A percentile compares a stretch with the other conserved stretches of the same genome.
phyloP scores from a whole-genome alignment of 495 filamentous ascomycete genomes.

The Penicillium canariense region DNA sequence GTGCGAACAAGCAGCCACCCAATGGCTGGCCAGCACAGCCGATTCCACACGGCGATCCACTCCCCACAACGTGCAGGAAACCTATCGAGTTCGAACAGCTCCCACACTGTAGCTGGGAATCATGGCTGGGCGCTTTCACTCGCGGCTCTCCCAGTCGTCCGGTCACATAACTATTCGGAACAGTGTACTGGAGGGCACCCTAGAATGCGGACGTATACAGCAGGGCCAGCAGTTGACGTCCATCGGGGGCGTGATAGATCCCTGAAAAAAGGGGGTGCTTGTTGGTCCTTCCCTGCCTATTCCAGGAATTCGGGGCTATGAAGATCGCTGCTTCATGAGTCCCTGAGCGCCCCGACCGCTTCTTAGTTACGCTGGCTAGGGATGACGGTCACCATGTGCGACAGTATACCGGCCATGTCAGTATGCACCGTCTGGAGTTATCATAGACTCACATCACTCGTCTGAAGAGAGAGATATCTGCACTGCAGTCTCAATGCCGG shows the following conservation, averaged over 20 bases:
- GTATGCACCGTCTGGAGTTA: not conserved
- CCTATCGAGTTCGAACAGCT: constrained; percentile 11
- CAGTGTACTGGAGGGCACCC: too few species aligned
- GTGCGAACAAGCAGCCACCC: constrained; percentile 11
- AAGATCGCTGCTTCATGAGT: constrained; percentile 12
- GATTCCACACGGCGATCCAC: constrained; percentile 24
- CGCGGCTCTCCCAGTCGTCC: not conserved
- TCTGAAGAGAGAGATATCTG: not conserved
- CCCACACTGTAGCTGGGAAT: constrained; percentile 9
- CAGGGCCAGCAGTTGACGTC: too few species aligned
- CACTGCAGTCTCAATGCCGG: not conserved
- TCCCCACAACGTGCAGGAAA: constrained; percentile 30
- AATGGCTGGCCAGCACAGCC: constrained; percentile 19
- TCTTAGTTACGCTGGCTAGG: constrained; percentile 8
- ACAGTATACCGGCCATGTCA: not conserved
- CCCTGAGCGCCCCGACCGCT: constrained; percentile 4
- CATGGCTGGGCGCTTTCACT: constrained; percentile 4
- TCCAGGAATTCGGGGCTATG: constrained; percentile 11
- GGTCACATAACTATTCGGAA: too few species aligned
- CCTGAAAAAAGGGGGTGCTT: constrained; percentile 7
- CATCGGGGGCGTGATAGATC: constrained; percentile 1
- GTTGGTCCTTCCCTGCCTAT: constrained; percentile 10
- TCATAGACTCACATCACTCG: not conserved
- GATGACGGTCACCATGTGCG: not conserved
- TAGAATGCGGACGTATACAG: too few species aligned